Evolutionary conservation across 345 rosid species (phyloP).

Genomic region (Linum lewisii): DNA sequence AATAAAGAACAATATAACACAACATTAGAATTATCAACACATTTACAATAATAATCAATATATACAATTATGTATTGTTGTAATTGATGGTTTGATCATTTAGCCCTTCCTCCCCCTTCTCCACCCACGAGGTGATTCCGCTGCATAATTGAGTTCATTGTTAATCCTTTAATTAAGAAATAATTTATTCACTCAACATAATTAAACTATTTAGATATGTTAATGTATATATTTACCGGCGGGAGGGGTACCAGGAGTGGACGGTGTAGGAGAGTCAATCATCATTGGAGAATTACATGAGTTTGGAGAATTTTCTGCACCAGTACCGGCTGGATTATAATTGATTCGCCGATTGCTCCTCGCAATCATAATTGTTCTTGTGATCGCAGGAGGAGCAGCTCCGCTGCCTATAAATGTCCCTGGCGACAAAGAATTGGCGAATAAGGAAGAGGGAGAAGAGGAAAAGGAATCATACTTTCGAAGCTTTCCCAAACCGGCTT

Average conservation of each 20-base stretch:
- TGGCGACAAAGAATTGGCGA: not conserved
- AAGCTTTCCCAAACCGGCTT: conserved; percentile 49
- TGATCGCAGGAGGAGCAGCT: not conserved
- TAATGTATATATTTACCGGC: not conserved
- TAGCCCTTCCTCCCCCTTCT: too few relatives aligned
- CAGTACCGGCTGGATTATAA: too few relatives aligned
- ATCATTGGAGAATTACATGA: not conserved
- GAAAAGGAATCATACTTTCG: conserved; percentile 46
- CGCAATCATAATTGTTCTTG: not conserved
- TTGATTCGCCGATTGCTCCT: not conserved
- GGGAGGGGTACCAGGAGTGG: not conserved
- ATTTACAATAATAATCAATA: too few relatives aligned
- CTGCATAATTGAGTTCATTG: too few relatives aligned
- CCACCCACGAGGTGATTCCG: too few relatives aligned
- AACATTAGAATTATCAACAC: too few relatives aligned
- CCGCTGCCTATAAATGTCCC: not conserved
- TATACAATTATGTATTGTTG: too few relatives aligned
- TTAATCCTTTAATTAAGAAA: too few relatives aligned
- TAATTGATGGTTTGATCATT: too few relatives aligned
- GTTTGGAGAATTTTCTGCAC: not conserved
- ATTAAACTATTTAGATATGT: too few relatives aligned
- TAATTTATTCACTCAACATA: too few relatives aligned
- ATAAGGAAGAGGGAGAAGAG: conserved; percentile 18
- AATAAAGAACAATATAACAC: too few relatives aligned
- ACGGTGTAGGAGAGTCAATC: not conserved